Percentiles rank a stretch among this genome's conserved stretches.
Evolutionary conservation across 805 yeast genomes (phyloP).

Genomic region (Torulaspora maleeae): DNA sequence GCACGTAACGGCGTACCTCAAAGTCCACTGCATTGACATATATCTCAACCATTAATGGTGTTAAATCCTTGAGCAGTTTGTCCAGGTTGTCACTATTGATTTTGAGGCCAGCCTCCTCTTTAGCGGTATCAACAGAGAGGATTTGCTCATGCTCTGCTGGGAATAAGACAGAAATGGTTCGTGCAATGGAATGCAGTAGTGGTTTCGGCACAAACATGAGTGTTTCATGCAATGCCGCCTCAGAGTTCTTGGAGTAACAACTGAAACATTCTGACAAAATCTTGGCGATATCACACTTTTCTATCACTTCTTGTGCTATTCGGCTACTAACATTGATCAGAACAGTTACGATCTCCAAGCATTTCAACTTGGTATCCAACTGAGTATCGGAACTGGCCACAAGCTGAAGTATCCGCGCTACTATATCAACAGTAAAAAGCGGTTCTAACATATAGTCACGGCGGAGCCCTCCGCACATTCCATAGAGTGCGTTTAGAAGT

Average conservation of each 20-base stretch:
- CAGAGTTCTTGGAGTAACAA: conserved; percentile 41
- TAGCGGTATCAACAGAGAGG: conserved; percentile 28
- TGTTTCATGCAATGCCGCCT: conserved; percentile 54
- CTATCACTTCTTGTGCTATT: conserved; percentile 43
- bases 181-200: conserved; percentile 50
- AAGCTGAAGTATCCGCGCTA: conserved; percentile 34
- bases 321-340: conserved; percentile 42
- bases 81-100: conserved; percentile 26
- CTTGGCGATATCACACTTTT: conserved; percentile 46
- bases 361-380: conserved; percentile 32
- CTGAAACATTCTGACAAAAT: conserved; percentile 48
- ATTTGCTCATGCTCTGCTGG: conserved; percentile 42
- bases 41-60: conserved; percentile 53
- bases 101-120: conserved; percentile 21
- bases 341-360: conserved; percentile 42
- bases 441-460: conserved; percentile 20
- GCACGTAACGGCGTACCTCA: conserved; percentile 52
- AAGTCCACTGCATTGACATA: conserved; percentile 71
- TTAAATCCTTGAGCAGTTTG: conserved; percentile 43
- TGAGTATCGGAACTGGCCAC: conserved; percentile 31
- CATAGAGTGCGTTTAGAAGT: conserved; percentile 25
- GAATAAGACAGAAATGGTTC: conserved; percentile 51
- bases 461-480: conserved; percentile 25
- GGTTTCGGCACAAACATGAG: conserved; percentile 71
- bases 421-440: conserved; percentile 29